phyloP scores from a whole-genome alignment of 2,329 filamentous ascomycete species.

The Penicillium concentricum region DNA sequence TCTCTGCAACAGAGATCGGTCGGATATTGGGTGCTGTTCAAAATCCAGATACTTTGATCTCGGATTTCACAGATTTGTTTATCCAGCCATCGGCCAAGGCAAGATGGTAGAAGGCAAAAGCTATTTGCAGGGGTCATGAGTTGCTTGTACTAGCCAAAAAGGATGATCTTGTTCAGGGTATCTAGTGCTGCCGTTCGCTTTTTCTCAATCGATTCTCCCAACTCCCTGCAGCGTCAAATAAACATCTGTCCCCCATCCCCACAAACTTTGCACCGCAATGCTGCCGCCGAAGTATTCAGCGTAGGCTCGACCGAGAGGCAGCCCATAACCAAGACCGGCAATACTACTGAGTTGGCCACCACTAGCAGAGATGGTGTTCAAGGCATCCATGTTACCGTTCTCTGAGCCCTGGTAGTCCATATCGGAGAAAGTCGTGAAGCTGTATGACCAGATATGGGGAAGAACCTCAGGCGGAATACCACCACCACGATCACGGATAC shows the following conservation, averaged over 20 bases:
- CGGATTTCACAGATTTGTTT: constrained; percentile 20
- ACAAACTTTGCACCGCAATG: constrained; percentile 90
- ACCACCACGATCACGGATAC: constrained; percentile 92
- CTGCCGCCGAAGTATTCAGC: constrained; percentile 98
- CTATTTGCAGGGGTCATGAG: neutral
- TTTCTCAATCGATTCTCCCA: constrained; percentile 47
- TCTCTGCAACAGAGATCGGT: constrained; percentile 14
- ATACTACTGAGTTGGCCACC: constrained; percentile 77
- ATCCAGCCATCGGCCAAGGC: neutral
- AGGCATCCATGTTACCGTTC: constrained; percentile 61
- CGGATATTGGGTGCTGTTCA: constrained; percentile 13
- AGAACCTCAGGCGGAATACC: constrained; percentile 84
- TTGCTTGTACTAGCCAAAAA: neutral
- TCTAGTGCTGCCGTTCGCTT: neutral
- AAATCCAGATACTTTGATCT: constrained; percentile 10
- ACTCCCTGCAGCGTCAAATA: constrained; percentile 63
- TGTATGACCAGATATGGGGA: constrained; percentile 92
- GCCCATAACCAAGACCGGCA: constrained; percentile 86
- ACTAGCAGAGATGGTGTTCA: constrained; percentile 72
- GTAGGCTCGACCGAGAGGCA: constrained; percentile 88
- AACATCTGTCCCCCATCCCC: constrained; percentile 81
- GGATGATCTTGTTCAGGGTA: constrained; percentile 1
- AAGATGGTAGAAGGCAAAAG: constrained; percentile 8
- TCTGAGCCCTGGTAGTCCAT: constrained; percentile 52
- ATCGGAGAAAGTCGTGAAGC: constrained; percentile 90